Percentiles rank a stretch among this genome's conserved stretches.
These are phyloP conservation scores for Termitomyces sp. DNA, from an alignment of 768 basidiomycete species.

Conservation along the genomic window DNA sequence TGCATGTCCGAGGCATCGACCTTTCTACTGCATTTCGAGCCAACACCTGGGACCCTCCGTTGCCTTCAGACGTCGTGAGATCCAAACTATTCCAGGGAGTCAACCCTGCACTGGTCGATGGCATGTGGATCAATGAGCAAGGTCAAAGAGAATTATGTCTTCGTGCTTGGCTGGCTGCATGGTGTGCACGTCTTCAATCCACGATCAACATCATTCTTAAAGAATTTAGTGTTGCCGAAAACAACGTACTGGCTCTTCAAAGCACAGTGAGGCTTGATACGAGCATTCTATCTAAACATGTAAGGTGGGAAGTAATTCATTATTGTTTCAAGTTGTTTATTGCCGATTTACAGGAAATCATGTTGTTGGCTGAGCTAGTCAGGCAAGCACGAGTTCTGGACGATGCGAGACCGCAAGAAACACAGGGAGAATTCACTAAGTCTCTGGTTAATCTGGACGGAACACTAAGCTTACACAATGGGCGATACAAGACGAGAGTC, in stretches of 20 bases:
- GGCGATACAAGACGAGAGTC: slow-evolving; percentile 36
- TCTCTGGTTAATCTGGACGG: slow-evolving; percentile 21
- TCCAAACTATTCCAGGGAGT: slow-evolving; percentile 11
- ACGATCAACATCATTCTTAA: neutral
- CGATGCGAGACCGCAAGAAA: slow-evolving; percentile 24
- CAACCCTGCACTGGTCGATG: slow-evolving; percentile 15
- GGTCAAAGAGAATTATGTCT: slow-evolving; percentile 23
- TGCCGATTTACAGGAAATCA: slow-evolving; percentile 21
- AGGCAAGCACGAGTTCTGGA: slow-evolving; percentile 28
- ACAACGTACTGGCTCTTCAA: slow-evolving; percentile 1
- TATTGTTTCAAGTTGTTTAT: neutral
- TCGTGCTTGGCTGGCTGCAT: slow-evolving; percentile 34
- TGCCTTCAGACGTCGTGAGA: slow-evolving; percentile 21
- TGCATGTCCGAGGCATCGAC: slow-evolving; percentile 30
- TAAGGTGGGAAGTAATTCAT: slow-evolving; percentile 4
- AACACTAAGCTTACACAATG: slow-evolving; percentile 25
- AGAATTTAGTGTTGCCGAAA: slow-evolving; percentile 19
- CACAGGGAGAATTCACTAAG: slow-evolving; percentile 25
- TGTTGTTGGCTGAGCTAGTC: slow-evolving; percentile 23
- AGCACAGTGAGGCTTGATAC: slow-evolving; percentile 17
- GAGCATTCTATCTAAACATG: slow-evolving; percentile 12
- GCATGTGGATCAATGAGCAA: slow-evolving; percentile 23
- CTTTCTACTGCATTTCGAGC: slow-evolving; percentile 23
- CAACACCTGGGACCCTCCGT: slow-evolving; percentile 14
- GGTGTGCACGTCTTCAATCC: slow-evolving; percentile 15